Conservation (phyloP, 768 basidiomycete species). For the Mycena chlorophos region DNA sequence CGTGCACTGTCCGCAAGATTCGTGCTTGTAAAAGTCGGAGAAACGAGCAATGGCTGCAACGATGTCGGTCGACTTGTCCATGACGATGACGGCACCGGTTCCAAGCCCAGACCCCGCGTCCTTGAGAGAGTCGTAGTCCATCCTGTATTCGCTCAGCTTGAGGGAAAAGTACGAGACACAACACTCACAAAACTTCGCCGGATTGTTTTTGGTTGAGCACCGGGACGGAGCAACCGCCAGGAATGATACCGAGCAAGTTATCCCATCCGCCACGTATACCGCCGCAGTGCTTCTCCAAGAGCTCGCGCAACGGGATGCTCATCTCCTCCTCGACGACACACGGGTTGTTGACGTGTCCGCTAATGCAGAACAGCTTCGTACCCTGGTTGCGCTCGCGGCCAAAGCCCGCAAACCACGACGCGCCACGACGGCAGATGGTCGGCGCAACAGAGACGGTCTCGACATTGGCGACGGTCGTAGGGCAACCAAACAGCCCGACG, state of each 20-base stretch:
- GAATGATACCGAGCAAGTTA: slow-evolving; percentile 94
- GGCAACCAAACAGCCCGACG: slow-evolving; percentile 96
- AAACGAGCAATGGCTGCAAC: slow-evolving; percentile 94
- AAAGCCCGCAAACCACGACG: slow-evolving; percentile 88
- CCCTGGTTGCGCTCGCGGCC: slow-evolving; percentile 92
- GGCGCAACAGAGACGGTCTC: slow-evolving; percentile 99
- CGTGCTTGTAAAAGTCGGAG: slow-evolving; percentile 95
- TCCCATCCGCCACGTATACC: slow-evolving; percentile 95
- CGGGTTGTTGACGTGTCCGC: slow-evolving; percentile 97
- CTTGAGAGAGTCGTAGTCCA: slow-evolving; percentile 98
- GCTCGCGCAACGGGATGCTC: slow-evolving; percentile 92
- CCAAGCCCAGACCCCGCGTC: slow-evolving; percentile 96
- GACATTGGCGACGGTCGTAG: slow-evolving; percentile 96
- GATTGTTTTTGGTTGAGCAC: slow-evolving; percentile 83
- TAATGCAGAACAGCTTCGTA: slow-evolving; percentile 96
- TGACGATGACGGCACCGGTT: slow-evolving; percentile 97
- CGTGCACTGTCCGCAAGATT: slow-evolving; percentile 96
- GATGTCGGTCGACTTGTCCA: slow-evolving; percentile 97
- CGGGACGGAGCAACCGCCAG: slow-evolving; percentile 93
- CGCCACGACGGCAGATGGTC: slow-evolving; percentile 90
- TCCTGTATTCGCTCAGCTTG: slow-evolving; percentile 45
- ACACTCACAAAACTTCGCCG: slow-evolving; percentile 81
- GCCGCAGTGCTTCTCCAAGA: slow-evolving; percentile 96
- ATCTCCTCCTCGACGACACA: slow-evolving; percentile 99
- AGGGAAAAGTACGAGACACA: neutral